phyloP scores from a whole-genome alignment of 148 eudicot genomes.

The Bassia scoparia region DNA sequence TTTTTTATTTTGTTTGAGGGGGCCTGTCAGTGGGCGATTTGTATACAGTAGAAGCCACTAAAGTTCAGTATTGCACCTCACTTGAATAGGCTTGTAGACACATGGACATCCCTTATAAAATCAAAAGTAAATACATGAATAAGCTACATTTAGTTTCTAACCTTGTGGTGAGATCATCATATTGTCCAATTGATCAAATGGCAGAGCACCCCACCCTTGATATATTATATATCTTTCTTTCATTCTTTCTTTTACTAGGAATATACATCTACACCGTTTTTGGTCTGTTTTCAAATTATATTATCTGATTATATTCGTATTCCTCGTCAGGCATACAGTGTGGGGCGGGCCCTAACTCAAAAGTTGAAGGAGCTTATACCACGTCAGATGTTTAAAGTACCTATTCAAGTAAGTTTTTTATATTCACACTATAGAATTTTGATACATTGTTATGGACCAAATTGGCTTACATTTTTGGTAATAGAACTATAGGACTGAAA shows the following conservation, averaged over 20 bases:
- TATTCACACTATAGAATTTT: not conserved
- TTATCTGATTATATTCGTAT: not conserved
- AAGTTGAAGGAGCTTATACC: slow-evolving; percentile 97
- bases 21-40: no score
- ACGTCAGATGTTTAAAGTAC: slow-evolving; percentile 96
- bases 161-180: not conserved
- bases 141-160: not conserved
- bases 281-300: not conserved
- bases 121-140: not conserved
- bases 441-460: not conserved
- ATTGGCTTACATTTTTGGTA: no score
- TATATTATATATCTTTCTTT: not conserved
- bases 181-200: not conserved
- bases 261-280: not conserved
- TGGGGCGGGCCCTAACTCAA: slow-evolving; percentile 95
- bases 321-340: slow-evolving; percentile 66
- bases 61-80: not conserved
- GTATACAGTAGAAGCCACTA: not conserved
- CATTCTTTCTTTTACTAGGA: not conserved
- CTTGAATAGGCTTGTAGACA: not conserved
- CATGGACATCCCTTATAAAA: no score
- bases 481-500: no score
- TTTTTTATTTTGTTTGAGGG: no score
- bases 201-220: not conserved
- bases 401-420: slow-evolving; percentile 69